Conservation (phyloP, 495 filamentous ascomycete species). For the Halenospora varia region DNA sequence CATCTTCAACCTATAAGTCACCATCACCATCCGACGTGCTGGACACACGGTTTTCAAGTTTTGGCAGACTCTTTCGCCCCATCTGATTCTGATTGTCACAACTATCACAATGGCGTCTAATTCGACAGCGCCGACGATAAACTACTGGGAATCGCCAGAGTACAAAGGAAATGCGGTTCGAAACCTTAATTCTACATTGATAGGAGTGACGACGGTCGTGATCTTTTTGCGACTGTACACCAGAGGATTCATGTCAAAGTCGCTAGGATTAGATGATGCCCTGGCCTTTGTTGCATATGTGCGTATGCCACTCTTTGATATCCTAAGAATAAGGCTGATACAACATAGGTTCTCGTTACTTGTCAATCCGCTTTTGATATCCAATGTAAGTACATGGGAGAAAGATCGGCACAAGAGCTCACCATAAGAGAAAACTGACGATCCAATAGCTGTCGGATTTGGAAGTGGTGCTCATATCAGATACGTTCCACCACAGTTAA, state of each 20-base stretch:
- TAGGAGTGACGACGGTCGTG: slow-evolving; percentile 26
- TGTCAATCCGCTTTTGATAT: background rate
- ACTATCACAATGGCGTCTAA: background rate
- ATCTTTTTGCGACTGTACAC: slow-evolving; percentile 25
- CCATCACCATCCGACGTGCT: too few species aligned
- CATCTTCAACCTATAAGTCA: too few species aligned
- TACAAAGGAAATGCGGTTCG: slow-evolving; percentile 8
- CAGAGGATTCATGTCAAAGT: slow-evolving; percentile 26
- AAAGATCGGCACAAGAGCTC: too few species aligned
- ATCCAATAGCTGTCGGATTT: slow-evolving; percentile 10
- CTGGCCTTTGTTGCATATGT: slow-evolving; percentile 26
- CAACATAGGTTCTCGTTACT: background rate
- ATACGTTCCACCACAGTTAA: slow-evolving; percentile 12
- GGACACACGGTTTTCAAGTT: too few species aligned
- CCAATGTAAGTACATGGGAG: slow-evolving; percentile 2
- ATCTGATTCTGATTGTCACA: background rate
- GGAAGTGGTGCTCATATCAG: slow-evolving; percentile 16
- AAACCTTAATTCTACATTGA: slow-evolving; percentile 23
- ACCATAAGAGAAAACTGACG: too few species aligned
- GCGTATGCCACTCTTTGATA: background rate
- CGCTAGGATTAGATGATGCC: slow-evolving; percentile 28
- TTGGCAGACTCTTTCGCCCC: too few species aligned
- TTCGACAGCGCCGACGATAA: background rate
- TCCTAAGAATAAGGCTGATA: background rate
- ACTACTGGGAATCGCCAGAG: background rate